Base-by-base conservation (phyloP, 2,329 filamentous ascomycete species). In the Diplodia intermedia region DNA sequence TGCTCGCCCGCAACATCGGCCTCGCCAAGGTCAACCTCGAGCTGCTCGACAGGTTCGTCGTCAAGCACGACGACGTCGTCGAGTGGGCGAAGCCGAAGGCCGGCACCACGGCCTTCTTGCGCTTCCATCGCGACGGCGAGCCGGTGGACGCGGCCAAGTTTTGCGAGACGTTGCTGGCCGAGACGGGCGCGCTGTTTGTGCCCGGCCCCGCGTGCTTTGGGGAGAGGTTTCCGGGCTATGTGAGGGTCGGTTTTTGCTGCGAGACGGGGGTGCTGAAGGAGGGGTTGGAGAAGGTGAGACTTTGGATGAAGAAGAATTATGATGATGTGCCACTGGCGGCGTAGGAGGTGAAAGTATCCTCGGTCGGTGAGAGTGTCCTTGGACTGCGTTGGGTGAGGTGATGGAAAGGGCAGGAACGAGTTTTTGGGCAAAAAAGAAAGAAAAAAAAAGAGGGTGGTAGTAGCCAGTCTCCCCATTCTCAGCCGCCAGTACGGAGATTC, bases 31-130 rank as follows among this genome's bases (percentile, higher is more conserved):
- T 81, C 1, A 95, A 95, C 74, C 75, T 91, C 4, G 85, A 80
- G 4, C 74, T 92, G 7, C 76, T 94, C n/a, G 87, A 89, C 69
- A 82, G 80, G 1, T 94, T 92, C 70, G 82, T 94, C 3, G 83
- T 88, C 33, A 84, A 86, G 65, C 86, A 93, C 74, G 82, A 85
- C 49, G 85, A 86, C 70, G 84, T 86, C 7, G 90, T 88, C 72
- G 85, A 85, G 1, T 95, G 91, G 90, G 84, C 89, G 4, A 90
- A 88, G 77, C 93, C 93, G 1, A 86, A 86, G 5, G 92, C 91
- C 0, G 93, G 92, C 0, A 96, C 92, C 1, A 94, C 91, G 9
- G 90, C 91, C 0, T 91, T 96, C 73, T 80, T 96, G 68, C 88
- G 86, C 72, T 92, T 96, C 71, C 83, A 82, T 65, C 83, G 84